phyloP scores from a whole-genome alignment of 495 filamentous ascomycete genomes.

The Talaromyces liani region DNA sequence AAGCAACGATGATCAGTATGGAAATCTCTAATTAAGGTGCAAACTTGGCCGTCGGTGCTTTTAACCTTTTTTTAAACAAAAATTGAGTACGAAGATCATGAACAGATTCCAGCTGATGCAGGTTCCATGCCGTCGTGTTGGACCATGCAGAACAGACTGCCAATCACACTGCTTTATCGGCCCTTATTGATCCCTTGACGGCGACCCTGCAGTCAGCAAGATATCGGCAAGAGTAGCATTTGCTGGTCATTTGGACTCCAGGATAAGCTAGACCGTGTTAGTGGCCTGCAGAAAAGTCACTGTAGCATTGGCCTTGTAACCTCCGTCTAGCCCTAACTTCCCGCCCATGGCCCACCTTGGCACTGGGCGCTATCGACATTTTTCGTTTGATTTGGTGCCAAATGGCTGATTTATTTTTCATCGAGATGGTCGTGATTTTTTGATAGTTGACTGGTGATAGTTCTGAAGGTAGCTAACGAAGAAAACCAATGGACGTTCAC shows the following conservation, averaged over 20 bases:
- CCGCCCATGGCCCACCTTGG: not conserved
- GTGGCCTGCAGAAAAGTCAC: slow-evolving; percentile 6
- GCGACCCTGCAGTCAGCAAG: not conserved
- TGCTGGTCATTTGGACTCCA: slow-evolving; percentile 4
- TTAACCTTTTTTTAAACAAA: not conserved
- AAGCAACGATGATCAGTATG: not conserved
- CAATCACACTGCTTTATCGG: not conserved
- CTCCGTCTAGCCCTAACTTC: slow-evolving; percentile 10
- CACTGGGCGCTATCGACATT: not conserved
- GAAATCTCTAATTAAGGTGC: not conserved
- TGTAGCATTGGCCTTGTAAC: slow-evolving; percentile 9
- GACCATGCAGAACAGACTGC: not conserved
- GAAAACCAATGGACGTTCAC: not conserved
- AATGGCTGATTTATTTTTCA: not conserved
- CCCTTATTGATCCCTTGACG: slow-evolving; percentile 1
- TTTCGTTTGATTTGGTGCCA: not conserved
- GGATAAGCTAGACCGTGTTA: not conserved
- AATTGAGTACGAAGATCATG: not conserved
- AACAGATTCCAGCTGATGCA: not conserved
- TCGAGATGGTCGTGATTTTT: not conserved
- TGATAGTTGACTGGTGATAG: not conserved
- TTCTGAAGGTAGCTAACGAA: not conserved
- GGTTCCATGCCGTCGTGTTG: not conserved
- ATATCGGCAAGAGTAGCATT: not conserved
- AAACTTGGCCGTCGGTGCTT: not conserved